Evolutionary conservation across 2,329 filamentous ascomycete species (phyloP), one percentile per base, ranked within the genome.

Genomic region (Cadophora malorum): DNA sequence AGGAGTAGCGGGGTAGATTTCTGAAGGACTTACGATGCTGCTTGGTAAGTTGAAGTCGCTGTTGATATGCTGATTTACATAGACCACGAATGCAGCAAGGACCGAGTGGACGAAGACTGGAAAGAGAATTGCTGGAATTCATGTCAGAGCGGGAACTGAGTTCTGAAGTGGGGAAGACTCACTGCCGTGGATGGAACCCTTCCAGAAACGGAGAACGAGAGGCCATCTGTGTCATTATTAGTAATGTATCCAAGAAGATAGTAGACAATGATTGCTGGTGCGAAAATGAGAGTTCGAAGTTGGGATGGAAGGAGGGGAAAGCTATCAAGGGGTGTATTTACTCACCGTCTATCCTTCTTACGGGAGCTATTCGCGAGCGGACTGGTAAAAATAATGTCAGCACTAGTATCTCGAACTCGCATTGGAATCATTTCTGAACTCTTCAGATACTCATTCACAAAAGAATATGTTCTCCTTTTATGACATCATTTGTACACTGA

Each of bases 201-300:
- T 89, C 76, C 86, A 83, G 78, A 90, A 89, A 69, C 88, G 84
- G 53, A 90, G 81, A 19, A 89, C 88, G 6, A 90, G 81, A 19
- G 88, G 88, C 81, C 87, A 85, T 78, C 88, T 86, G 38, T 25
- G 4, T 80, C 77, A 31, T 55, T 60, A 33, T 58, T 14, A 64
- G 33, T 55, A 41, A 5, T 21, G 0, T 49, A n/a, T 45, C 50
- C 25, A 23, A 41, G 21, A 5, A 6, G 4, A 47, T 28, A 23
- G 25, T 41, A 28, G 21, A 21, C 50, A 49, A 10, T 38, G 38
- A 31, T 9, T 53, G 8, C 16, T 25, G n/a, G 8, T 47, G 19
- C 4, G 14, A 21, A 56, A 35, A 19, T 23, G 8, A 12, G 31
- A 38, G 12, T 38, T n/a, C 31, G 12, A 10, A 38, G 33, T 23